Evolutionary conservation across 208 protist species (phyloP).

Genomic region (Acanthamoeba royreba): DNA sequence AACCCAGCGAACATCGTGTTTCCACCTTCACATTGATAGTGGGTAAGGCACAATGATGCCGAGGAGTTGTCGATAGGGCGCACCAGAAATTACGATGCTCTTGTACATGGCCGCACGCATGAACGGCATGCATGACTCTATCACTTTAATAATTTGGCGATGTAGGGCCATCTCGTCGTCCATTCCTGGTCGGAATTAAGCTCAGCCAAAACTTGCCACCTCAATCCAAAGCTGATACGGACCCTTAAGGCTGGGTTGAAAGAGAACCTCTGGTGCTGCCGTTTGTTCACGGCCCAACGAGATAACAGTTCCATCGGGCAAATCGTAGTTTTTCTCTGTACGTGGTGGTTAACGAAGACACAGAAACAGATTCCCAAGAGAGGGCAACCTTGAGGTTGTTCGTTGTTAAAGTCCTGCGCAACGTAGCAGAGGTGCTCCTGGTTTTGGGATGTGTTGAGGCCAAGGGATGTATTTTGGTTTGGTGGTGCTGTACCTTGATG

Average conservation of each 20-base stretch:
- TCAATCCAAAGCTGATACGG: neutral
- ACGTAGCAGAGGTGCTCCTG: slow-evolving; percentile 90
- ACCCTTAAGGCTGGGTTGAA: slow-evolving; percentile 77
- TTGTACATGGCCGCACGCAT: neutral
- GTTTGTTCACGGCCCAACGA: neutral
- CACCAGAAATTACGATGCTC: neutral
- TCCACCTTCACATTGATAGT: slow-evolving; percentile 72
- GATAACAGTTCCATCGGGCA: slow-evolving; percentile 85
- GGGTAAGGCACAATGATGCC: neutral
- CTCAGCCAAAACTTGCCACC: neutral
- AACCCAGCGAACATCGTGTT: slow-evolving; percentile 88
- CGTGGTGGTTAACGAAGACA: neutral
- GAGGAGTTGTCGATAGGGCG: neutral
- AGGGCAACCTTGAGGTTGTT: slow-evolving; percentile 81
- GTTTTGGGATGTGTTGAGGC: neutral
- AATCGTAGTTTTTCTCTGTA: slow-evolving; percentile 83
- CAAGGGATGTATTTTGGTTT: neutral
- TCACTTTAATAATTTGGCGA: neutral
- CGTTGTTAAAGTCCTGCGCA: slow-evolving; percentile 85
- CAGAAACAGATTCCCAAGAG: neutral
- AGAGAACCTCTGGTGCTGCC: slow-evolving; percentile 81
- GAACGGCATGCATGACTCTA: neutral
- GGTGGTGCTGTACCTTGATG: slow-evolving; percentile 75
- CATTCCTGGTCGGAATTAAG: neutral
- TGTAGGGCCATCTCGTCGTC: neutral